Base-by-base conservation (phyloP, 2,329 filamentous ascomycete genomes). In the Alternaria atra region DNA sequence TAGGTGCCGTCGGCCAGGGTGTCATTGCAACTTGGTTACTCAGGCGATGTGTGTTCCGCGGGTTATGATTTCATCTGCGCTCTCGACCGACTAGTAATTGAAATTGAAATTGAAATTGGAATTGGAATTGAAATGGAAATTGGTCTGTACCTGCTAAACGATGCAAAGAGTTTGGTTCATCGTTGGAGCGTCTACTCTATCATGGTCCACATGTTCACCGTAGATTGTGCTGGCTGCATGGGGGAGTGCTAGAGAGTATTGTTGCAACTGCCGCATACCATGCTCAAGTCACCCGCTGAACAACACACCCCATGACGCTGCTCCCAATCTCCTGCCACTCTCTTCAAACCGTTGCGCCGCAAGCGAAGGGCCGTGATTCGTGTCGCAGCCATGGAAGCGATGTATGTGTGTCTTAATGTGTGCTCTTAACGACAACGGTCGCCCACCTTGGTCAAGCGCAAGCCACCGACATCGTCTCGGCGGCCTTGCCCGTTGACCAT, bases 401-500 rank as follows among this genome's bases (percentile, higher is more conserved):
- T 50, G 30, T 23, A 29, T 23, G 58, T 63, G 58, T 61, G 48
- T 60, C 61, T 61, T 35, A 29, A 55, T 34, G 27, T 50, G 43
- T 65, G 58, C 56, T 58, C 47, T 34, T 20, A 48, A 48, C 46
- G 30, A 48, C 30, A 48, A 48, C 46, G 12, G 46, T 46, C 55
- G 52, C 48, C 50, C 52, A 37, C 53, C 12, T 43, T 34, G 44
- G 60, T 53, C 62, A 69, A 67, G 67, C 66, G 62, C 54, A 65
- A 55, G 65, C 64, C 63, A 66, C 65, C 62, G 47, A 61, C 59
- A 37, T 42, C 62, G 61, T 61, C 54, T 63, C 58, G 58, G 61
- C 67, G 61, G 65, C 65, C 58, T 57, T 53, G 65, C 61, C 66
- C 63, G 66, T 61, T 53, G 63, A 7, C 43, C 61, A 52, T 37